Percentiles rank a stretch among this genome's conserved stretches.
Evolutionary conservation across 352 stramenopile genomes (phyloP).

Genomic region (Paralagenidium karlingii): DNA sequence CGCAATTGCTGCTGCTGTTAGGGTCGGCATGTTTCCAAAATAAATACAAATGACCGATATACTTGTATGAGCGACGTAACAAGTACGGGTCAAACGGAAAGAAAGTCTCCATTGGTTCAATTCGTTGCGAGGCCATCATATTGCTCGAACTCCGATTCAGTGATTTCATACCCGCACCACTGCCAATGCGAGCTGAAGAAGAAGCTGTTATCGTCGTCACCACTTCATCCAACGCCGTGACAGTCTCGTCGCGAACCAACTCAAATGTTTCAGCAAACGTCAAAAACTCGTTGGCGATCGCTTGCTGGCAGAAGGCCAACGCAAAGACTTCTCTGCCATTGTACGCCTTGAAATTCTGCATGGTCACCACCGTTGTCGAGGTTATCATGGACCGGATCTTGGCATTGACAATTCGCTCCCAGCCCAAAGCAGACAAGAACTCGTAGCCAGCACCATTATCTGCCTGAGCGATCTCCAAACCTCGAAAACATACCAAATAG

Average conservation of each 20-base stretch:
- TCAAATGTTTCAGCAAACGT: slow-evolving; percentile 71
- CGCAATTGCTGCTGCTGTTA: slow-evolving; percentile 52
- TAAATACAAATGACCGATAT: slow-evolving; percentile 88
- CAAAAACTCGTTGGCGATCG: slow-evolving; percentile 69
- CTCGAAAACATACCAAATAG: slow-evolving; percentile 96
- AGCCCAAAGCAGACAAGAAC: slow-evolving; percentile 70
- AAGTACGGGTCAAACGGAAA: slow-evolving; percentile 98
- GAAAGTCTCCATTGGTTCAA: slow-evolving; percentile 87
- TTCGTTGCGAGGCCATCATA: too few relatives aligned
- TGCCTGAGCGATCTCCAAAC: slow-evolving; percentile 69
- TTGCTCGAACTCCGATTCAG: too few relatives aligned
- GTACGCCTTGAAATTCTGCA: too few relatives aligned
- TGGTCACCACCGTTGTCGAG: slow-evolving; percentile 9
- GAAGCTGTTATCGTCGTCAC: slow-evolving; percentile 23
- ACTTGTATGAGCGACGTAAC: slow-evolving; percentile 86
- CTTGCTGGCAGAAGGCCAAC: slow-evolving; percentile 63
- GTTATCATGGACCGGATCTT: too few relatives aligned
- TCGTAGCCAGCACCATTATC: slow-evolving; percentile 66
- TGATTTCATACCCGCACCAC: too few relatives aligned
- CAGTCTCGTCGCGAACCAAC: slow-evolving; percentile 37
- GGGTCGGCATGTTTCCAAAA: slow-evolving; percentile 89
- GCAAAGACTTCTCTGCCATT: too few relatives aligned
- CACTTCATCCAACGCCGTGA: slow-evolving; percentile 60
- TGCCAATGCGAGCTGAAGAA: too few relatives aligned
- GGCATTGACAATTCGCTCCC: slow-evolving; percentile 64